These are phyloP conservation scores for Russula emetica DNA, from an alignment of 768 basidiomycete species.

Conservation along the genomic window DNA sequence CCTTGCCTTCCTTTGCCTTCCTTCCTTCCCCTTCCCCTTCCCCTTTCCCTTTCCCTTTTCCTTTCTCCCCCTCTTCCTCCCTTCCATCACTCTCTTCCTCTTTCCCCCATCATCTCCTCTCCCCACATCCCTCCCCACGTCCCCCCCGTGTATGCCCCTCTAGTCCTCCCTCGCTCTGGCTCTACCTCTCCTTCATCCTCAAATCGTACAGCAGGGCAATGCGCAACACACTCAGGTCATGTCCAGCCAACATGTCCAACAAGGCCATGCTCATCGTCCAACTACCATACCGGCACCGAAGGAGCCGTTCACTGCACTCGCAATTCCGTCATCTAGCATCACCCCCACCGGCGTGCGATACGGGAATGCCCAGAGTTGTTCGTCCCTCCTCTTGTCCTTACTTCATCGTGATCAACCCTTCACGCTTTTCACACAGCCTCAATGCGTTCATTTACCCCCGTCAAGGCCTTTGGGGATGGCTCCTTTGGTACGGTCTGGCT, in stretches of 20 bases:
- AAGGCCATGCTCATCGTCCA: constrained; percentile 28
- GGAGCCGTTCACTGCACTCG: constrained; percentile 63
- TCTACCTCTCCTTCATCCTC: constrained; percentile 39
- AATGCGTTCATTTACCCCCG: constrained; percentile 83
- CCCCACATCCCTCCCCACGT: constrained; percentile 44
- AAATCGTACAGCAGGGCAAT: constrained; percentile 37
- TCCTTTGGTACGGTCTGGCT: constrained; percentile 98
- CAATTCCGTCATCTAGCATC: constrained; percentile 73
- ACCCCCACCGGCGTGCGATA: constrained; percentile 65
- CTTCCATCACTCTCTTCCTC: not conserved
- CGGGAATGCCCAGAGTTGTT: constrained; percentile 43
- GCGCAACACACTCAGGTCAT: constrained; percentile 51
- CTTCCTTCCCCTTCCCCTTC: constrained; percentile 25
- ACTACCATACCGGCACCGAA: constrained; percentile 35
- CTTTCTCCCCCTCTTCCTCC: not conserved
- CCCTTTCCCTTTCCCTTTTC: constrained; percentile 28
- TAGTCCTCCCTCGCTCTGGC: constrained; percentile 38
- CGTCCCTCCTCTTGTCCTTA: not conserved
- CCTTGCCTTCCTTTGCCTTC: constrained; percentile 14
- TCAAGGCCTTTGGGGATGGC: constrained; percentile 97
- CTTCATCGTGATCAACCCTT: not conserved
- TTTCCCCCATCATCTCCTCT: not conserved
- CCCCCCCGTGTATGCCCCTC: constrained; percentile 34
- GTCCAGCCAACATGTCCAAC: constrained; percentile 35
- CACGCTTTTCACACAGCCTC: constrained; percentile 49